phyloP scores from a whole-genome alignment of 78 protist genomes.

The Carpediemonas membranifera region DNA sequence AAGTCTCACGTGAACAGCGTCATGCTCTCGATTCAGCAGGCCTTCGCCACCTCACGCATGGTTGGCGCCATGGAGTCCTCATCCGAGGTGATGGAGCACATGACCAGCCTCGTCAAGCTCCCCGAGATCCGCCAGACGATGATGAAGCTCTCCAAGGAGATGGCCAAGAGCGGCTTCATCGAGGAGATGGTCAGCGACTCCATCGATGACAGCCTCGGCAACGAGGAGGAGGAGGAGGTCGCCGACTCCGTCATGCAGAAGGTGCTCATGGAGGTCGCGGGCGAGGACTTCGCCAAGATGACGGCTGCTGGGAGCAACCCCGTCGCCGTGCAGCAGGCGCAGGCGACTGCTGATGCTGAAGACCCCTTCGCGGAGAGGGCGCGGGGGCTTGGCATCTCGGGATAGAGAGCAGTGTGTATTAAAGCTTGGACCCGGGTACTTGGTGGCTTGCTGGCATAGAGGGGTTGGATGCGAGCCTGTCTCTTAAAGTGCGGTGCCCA shows the following conservation, averaged over 20 bases:
- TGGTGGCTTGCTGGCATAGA: too few relatives aligned
- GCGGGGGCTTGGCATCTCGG: too few relatives aligned
- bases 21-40: not conserved
- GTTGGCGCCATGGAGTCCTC: conserved; percentile 4
- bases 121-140: conserved; percentile 23
- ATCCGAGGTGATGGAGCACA: not conserved
- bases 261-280: conserved; percentile 7
- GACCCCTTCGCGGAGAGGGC: too few relatives aligned
- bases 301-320: too few relatives aligned
- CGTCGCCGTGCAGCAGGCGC: too few relatives aligned
- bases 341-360: too few relatives aligned
- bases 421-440: too few relatives aligned
- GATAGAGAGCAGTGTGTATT: too few relatives aligned
- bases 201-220: conserved; percentile 13
- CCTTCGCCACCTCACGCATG: not conserved
- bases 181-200: conserved; percentile 23
- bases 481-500: too few relatives aligned
- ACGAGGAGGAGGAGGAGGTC: conserved; percentile 4
- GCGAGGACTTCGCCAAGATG: too few relatives aligned
- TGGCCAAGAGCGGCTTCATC: conserved; percentile 18
- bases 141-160: conserved; percentile 22
- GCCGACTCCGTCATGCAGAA: conserved; percentile 23
- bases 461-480: too few relatives aligned
- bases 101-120: conserved; percentile 10
- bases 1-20: conserved; percentile 3